phyloP scores from a whole-genome alignment of 345 rosid genomes.

The Erodium maritimum region DNA sequence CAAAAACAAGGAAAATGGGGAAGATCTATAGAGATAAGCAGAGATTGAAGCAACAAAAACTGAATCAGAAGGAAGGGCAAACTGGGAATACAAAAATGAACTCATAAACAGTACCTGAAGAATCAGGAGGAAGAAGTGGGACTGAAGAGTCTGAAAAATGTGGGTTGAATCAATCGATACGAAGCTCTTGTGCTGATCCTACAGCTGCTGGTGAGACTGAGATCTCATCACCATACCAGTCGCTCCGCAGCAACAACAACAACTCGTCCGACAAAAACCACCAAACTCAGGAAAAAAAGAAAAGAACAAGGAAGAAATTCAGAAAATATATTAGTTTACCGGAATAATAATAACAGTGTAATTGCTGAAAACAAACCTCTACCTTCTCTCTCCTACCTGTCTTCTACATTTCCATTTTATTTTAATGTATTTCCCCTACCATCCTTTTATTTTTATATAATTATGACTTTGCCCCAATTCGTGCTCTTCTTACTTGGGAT shows the following conservation, averaged over 20 bases:
- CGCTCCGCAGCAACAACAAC: background rate
- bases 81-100: background rate
- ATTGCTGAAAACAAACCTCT: background rate
- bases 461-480: no score
- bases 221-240: background rate
- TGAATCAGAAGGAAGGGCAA: no score
- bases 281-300: background rate
- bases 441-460: no score
- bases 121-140: background rate
- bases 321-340: no score
- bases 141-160: background rate
- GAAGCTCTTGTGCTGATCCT: no score
- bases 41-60: background rate
- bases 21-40: conserved; percentile 1
- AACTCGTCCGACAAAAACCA: background rate
- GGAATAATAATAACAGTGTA: no score
- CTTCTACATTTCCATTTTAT: background rate
- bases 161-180: background rate
- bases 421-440: no score
- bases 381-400: background rate
- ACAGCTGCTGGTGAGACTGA: background rate
- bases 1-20: background rate
- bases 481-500: no score
- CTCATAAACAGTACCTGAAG: background rate
- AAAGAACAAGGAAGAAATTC: background rate